Base-by-base conservation (phyloP, 2,329 filamentous ascomycete species). In the Venturiaceae sp. region DNA sequence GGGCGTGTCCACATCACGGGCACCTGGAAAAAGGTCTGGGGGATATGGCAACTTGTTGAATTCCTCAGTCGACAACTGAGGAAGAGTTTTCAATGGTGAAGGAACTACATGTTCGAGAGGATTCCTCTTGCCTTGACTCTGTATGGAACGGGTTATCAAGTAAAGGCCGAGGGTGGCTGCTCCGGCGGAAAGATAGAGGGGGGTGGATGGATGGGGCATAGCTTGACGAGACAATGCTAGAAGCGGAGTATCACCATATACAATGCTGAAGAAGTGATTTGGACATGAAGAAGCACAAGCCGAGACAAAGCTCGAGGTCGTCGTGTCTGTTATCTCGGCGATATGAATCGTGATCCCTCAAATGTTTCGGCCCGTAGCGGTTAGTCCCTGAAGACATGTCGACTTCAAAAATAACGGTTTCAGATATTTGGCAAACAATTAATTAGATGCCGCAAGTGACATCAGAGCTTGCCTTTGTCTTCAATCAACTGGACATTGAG, bases 21-120 rank as follows among this genome's bases (percentile, higher is more conserved):
- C 82, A 6, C 88, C 86, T 0, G 87, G 87, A 14, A 92, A 78
- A 16, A 81, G 80, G 69, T 90, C 80, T 3, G 83, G 83, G 1
- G 87, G 87, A 69, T 94, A 90, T 0, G 77, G 74, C 2, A 77
- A 62, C 6, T 65, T 58, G 5, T 66, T 58, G 3, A 67, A 41
- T 13, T 68, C 63, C 21, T 67, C 62, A 2, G 62, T 39, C 39
- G 66, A 63, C 14, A 73, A 62, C 1, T 60, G 36, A 13, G 66
- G 64, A 7, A 66, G 36, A 1, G 66, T 66, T 2, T 65, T 60
- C 33, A 60, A 60, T 5, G 71, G 71, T 23, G 72, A 72, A 2
- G 62, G 59, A 39, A 68, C 63, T 1, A 63, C 60, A 36, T 58
- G 59, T 14, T 62, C 55, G 60, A 39, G 60, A 60, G 50, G 65